A percentile compares a stretch with the other conserved stretches of the same genome.
These are phyloP conservation scores for Isatis tinctoria DNA, from an alignment of 345 rosid genomes.

Conservation along the genomic window DNA sequence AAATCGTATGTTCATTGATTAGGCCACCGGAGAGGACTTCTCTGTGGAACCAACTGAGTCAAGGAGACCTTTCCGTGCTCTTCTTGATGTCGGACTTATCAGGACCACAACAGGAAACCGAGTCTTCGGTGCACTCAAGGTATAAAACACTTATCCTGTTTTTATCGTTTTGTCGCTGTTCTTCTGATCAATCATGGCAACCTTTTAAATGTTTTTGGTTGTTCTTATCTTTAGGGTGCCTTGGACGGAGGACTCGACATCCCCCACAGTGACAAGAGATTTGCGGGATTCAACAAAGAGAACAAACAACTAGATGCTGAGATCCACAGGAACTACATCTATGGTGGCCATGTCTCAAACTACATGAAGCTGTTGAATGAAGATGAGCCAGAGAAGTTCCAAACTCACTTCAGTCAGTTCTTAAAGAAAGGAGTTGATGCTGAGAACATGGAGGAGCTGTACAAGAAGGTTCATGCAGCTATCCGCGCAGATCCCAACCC, in stretches of 20 bases:
- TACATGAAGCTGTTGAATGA: slow-evolving; percentile 56
- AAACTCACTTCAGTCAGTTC: slow-evolving; percentile 59
- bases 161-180: background rate
- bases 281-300: slow-evolving; percentile 64
- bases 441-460: slow-evolving; percentile 52
- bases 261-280: slow-evolving; percentile 73
- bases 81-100: slow-evolving; percentile 76
- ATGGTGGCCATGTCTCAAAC: slow-evolving; percentile 66
- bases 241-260: slow-evolving; percentile 75
- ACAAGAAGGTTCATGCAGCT: slow-evolving; percentile 73
- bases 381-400: slow-evolving; percentile 73
- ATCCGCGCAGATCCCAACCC: slow-evolving; percentile 58
- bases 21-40: slow-evolving; percentile 52
- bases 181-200: background rate
- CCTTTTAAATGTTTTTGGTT: background rate
- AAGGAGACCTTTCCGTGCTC: slow-evolving; percentile 78
- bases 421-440: slow-evolving; percentile 51
- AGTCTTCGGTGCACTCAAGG: slow-evolving; percentile 76
- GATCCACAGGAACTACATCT: slow-evolving; percentile 62
- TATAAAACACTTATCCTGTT: background rate
- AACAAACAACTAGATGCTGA: slow-evolving; percentile 64
- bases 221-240: slow-evolving; percentile 25
- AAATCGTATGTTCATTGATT: background rate
- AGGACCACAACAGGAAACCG: slow-evolving; percentile 78
- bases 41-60: slow-evolving; percentile 66